Percentiles rank a stretch among this genome's conserved stretches.
Evolutionary conservation across 805 yeast genomes (phyloP).

Genomic region (Metschnikowia arizonensis): DNA sequence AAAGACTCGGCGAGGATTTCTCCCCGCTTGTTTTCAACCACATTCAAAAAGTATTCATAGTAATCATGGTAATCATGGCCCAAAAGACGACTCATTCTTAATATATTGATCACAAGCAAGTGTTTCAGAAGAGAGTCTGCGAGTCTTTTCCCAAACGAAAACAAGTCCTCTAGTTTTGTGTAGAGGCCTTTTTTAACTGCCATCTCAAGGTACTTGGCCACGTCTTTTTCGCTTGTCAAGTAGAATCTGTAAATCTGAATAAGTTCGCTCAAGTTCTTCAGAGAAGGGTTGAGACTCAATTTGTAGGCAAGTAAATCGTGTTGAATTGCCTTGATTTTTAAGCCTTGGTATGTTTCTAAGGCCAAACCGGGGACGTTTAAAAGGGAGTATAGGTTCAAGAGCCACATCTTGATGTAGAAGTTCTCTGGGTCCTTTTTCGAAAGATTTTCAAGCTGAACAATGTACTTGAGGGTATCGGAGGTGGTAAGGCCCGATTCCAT

Average conservation of each 20-base stretch:
- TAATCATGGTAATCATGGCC: slow-evolving; percentile 29
- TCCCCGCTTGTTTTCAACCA: slow-evolving; percentile 16
- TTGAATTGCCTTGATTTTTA: slow-evolving; percentile 73
- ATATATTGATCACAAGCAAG: slow-evolving; percentile 29
- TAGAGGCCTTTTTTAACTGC: slow-evolving; percentile 59
- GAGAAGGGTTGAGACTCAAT: slow-evolving; percentile 43
- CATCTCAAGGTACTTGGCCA: slow-evolving; percentile 43
- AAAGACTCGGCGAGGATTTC: slow-evolving; percentile 14
- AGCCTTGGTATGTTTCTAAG: slow-evolving; percentile 42
- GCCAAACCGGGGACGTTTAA: slow-evolving; percentile 56
- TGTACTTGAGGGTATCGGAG: slow-evolving; percentile 31
- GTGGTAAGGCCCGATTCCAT: slow-evolving; percentile 22
- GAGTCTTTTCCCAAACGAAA: slow-evolving; percentile 54
- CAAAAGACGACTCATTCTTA: slow-evolving; percentile 31
- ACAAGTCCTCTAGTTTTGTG: slow-evolving; percentile 63
- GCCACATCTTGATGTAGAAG: slow-evolving; percentile 67
- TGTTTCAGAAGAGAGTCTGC: slow-evolving; percentile 46
- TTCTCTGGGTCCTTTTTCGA: slow-evolving; percentile 60
- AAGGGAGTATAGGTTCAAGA: slow-evolving; percentile 56
- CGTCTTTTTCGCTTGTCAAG: slow-evolving; percentile 48
- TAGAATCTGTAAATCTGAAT: slow-evolving; percentile 46
- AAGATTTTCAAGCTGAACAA: slow-evolving; percentile 57
- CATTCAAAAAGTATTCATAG: slow-evolving; percentile 24
- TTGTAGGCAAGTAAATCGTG: slow-evolving; percentile 62
- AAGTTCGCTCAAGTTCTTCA: slow-evolving; percentile 30